Evolutionary conservation across 2,329 filamentous ascomycete genomes (phyloP), one percentile per base, ranked within the genome.

Genomic region (Colletotrichum zoysiae): DNA sequence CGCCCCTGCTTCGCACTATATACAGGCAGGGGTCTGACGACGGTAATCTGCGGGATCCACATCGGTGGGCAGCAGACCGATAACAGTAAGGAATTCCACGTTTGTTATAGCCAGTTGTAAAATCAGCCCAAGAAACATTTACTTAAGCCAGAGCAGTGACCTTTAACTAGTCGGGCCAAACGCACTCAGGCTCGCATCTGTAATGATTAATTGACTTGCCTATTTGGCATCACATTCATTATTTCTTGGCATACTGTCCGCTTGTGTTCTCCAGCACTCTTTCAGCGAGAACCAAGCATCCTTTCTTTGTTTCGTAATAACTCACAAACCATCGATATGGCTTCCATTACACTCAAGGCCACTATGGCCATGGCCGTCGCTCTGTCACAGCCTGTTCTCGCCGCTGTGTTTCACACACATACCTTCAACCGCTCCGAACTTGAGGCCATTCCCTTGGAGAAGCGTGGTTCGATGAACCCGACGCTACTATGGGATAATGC

Each of bases 391-490:
- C 20, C 42, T 2, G 62, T 35, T 16, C 53, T 64, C 18, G 66
- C 44, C 26, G 66, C 33, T 16, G 20, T 35, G 11, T 69, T 69
- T 26, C 42, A 44, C 18, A 8, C 3, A 2, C 38, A 58, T 35
- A 46, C 44, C n/a, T 48, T 51, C 23, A 53, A 44, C 42, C 51
- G 44, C 26, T 58, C 66, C 53, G 66, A 69, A 20, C 26, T 51
- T n/a, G 53, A 65, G n/a, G 42, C 42, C 53, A 65, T 69, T 35
- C 20, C 66, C 1, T 16, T 69, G 14, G 60, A 65, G 20, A 58
- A 65, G 42, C 66, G 66, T 7, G 66, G 53, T 20, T 18, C 66
- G 9, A 65, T 69, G 60, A 16, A 26, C 6, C 2, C 42, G 14
- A 44, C 8, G 1, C 14, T 12, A 7, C 40, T 69, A 11, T 69